Base-by-base conservation (phyloP, 2,329 filamentous ascomycete species). In the Sporothrix humicola region DNA sequence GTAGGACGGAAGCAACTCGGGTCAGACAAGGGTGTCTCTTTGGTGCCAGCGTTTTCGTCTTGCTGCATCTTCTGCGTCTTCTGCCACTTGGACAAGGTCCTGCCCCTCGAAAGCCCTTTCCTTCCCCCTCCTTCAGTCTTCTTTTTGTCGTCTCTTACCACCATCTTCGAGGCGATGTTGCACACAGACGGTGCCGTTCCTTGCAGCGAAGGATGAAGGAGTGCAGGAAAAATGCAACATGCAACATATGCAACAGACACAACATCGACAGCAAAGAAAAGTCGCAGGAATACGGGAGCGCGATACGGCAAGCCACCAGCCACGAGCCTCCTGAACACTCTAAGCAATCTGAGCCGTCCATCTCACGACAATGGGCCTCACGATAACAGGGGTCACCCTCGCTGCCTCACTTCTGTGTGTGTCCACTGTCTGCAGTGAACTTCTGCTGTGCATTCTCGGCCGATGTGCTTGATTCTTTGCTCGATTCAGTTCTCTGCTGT, bases 1-100 rank as follows among this genome's bases (percentile, higher is more conserved):
- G 37, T 23, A n/a, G 31, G 56, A 59, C 23, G 56, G 56, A 23
- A 59, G 20, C 58, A 63, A 20, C 31, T 44, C 31, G 58, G 58
- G 31, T n/a, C 26, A 52, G 65, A 68, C 65, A 68, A 13, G 65
- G 63, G 65, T 31, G 17, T n/a, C 13, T 68, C 46, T 68, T n/a
- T 68, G 65, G 65, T 56, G 66, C 66, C 66, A 56, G 66, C 66
- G 50, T 56, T 69, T 54, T 44, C 15, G 42, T 63, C 13, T 17
- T 46, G 31, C 31, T 37, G 31, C 31, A 3, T 37, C 31, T 37
- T 37, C 31, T 37, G 31, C 17, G 15, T 68, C n/a, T 17, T 52
- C 48, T 50, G 48, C 48, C 48, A 54, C 23, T 42, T 69, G 48
- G 48, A 12, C 10, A 6, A n/a, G 17, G 3, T 66, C 59, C 12